Evolutionary conservation across 2,329 filamentous ascomycete species (phyloP).

Genomic region (Arthrobotrys musiformis): DNA sequence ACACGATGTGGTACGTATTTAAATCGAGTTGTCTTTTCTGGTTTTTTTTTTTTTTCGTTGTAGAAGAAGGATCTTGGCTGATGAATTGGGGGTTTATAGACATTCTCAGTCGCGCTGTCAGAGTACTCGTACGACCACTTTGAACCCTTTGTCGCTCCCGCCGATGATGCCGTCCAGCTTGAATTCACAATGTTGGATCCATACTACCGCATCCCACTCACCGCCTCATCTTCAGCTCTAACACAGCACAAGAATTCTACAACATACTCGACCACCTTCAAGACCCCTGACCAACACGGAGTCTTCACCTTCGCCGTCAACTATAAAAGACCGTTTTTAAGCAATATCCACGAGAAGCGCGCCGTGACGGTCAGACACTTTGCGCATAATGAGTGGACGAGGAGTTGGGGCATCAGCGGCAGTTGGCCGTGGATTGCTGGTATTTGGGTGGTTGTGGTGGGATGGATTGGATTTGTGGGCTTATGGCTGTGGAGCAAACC

Average conservation of each 20-base stretch:
- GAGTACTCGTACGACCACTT: constrained; percentile 82
- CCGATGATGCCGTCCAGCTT: constrained; percentile 82
- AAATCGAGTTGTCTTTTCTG: background rate
- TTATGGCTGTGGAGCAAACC: constrained; percentile 86
- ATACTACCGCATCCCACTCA: constrained; percentile 86
- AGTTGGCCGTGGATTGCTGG: constrained; percentile 96
- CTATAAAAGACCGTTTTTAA: constrained; percentile 94
- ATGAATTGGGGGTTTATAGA: constrained; percentile 68
- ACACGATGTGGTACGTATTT: constrained; percentile 85
- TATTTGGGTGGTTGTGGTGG: constrained; percentile 82
- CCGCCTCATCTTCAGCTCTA: constrained; percentile 67
- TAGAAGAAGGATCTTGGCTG: background rate
- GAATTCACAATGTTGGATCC: constrained; percentile 99
- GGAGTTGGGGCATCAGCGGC: constrained; percentile 87
- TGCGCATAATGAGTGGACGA: constrained; percentile 94
- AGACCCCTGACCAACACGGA: constrained; percentile 92
- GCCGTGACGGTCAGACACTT: constrained; percentile 96
- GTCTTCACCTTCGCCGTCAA: constrained; percentile 99
- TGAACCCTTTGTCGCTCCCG: constrained; percentile 76
- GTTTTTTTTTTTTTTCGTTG: too few relatives aligned
- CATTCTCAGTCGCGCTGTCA: constrained; percentile 87
- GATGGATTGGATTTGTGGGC: constrained; percentile 85
- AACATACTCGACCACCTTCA: constrained; percentile 79
- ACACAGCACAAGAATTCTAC: constrained; percentile 68
- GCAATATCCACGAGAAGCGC: constrained; percentile 88